phyloP scores from a whole-genome alignment of 2,329 filamentous ascomycete species.

The Fusarium circinatum region DNA sequence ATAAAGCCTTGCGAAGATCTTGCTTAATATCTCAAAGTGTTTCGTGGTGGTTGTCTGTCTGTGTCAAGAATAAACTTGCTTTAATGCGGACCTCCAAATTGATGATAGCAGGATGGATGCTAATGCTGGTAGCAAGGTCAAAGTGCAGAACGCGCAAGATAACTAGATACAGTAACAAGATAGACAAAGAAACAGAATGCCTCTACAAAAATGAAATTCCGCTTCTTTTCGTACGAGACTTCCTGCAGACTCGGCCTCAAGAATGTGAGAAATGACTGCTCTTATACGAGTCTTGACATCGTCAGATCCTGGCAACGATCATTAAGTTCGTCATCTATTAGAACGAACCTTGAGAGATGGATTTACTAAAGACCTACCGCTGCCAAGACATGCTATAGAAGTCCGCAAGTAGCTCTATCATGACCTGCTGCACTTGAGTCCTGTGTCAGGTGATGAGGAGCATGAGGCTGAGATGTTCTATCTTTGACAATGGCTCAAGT shows the following conservation, averaged over 20 bases:
- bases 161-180: not conserved
- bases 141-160: not conserved
- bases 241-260: not conserved
- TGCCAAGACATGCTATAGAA: no score
- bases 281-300: not conserved
- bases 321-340: not conserved
- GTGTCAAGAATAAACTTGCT: not conserved
- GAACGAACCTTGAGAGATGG: not conserved
- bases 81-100: not conserved
- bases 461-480: not conserved
- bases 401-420: not conserved
- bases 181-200: not conserved
- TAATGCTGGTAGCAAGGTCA: not conserved
- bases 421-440: not conserved
- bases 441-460: not conserved
- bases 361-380: not conserved
- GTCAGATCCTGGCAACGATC: not conserved
- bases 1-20: slow-evolving; percentile 13
- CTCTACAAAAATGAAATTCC: no score
- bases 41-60: slow-evolving; percentile 1
- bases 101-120: not conserved
- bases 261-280: not conserved
- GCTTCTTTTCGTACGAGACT: not conserved
- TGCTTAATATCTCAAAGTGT: not conserved
- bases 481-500: not conserved